Evolutionary conservation across 2,329 filamentous ascomycete species (phyloP), one percentile per base, ranked within the genome.

Genomic region (Coniochaeta pulveracea): DNA sequence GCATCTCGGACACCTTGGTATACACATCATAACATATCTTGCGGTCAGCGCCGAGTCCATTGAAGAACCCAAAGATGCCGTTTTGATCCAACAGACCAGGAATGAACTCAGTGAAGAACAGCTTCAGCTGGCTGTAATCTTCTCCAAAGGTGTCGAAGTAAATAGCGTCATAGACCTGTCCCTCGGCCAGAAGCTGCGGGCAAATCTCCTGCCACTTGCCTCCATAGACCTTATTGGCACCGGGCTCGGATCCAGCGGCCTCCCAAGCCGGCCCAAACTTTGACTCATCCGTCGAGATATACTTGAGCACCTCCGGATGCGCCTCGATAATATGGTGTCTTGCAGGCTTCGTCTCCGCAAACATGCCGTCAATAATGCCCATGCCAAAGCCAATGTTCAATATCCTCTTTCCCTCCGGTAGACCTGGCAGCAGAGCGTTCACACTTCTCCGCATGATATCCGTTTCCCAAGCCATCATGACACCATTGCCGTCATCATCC

Each of bases 101-200:
- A 9, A 96, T 78, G 45, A 81, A 76, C 54, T 96, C 91, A 3
- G 72, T 80, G 53, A 96, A 94, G 61, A 96, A 95, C 38, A 77
- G 67, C 29, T 80, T 80, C 18, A 96, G 73, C 52, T 89, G 83
- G 3, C 67, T 65, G 57, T 96, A 98, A 42, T 91, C 84, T 59
- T 98, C 91, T 6, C 86, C 91, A 55, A 96, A 96, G 0, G 91
- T 98, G 52, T 98, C 91, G 50, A 95, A 96, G 63, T 96, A 98
- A 44, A 98, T 85, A 18, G 80, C 84, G 50, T 93, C 84, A 49
- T 89, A 88, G 10, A 76, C 61, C 47, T 80, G 69, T 8, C 80
- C 81, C 25, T 74, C 60, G 38, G 74, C 71, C 1, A 89, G 59
- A 6, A 93, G 62, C 33, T 63, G 61, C 0, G 79, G 80, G 11